Evolutionary conservation across 768 basidiomycete species (phyloP).

Genomic region (Suillus alpinus): DNA sequence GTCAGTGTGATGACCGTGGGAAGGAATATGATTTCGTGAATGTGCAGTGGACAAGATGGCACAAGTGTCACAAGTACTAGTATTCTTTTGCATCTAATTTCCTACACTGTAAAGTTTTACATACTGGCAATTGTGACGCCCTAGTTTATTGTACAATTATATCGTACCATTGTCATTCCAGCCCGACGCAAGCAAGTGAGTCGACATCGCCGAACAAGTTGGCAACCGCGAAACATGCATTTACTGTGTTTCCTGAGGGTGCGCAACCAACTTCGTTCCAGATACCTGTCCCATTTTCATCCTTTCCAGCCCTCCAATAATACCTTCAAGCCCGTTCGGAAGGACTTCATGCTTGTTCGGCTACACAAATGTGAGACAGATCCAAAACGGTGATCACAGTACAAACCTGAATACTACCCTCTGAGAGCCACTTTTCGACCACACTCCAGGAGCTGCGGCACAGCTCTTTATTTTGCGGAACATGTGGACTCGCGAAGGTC

Average conservation of each 20-base stretch:
- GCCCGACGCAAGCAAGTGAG: no score
- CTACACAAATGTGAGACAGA: constrained; percentile 19
- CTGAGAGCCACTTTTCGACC: constrained; percentile 23
- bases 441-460: constrained; percentile 16
- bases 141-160: neutral
- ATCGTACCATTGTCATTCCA: no score
- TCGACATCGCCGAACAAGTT: neutral
- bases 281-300: constrained; percentile 37
- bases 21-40: constrained; percentile 3
- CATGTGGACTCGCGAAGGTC: constrained; percentile 23
- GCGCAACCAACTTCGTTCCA: constrained; percentile 41
- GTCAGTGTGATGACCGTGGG: constrained; percentile 21
- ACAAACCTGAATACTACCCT: constrained; percentile 26
- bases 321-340: constrained; percentile 37
- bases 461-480: constrained; percentile 16
- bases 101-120: neutral
- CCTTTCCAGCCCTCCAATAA: constrained; percentile 34
- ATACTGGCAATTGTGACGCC: neutral
- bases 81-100: neutral
- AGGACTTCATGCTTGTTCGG: constrained; percentile 42
- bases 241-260: constrained; percentile 36
- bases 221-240: neutral
- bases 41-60: neutral
- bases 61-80: no score
- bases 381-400: neutral